phyloP scores from a whole-genome alignment of 108 stramenopile species.

The Nannochloropsis gaditana region DNA sequence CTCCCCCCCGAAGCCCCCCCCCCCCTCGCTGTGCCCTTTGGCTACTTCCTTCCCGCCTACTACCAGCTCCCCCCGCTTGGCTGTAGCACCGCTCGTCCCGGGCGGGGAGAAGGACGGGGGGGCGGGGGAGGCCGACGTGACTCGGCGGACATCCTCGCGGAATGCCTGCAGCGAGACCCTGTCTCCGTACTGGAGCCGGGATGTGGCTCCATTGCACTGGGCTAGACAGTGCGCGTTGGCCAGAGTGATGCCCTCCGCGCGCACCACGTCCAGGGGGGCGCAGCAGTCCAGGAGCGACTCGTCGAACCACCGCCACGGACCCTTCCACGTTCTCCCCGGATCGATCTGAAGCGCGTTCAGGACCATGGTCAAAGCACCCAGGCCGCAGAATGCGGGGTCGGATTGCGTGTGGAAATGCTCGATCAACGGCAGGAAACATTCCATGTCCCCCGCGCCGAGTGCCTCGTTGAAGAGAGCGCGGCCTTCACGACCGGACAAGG shows the following conservation, averaged over 20 bases:
- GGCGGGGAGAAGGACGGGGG: too few species aligned
- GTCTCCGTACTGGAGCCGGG: slow-evolving; percentile 23
- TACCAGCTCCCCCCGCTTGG: not conserved
- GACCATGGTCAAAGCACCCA: slow-evolving; percentile 77
- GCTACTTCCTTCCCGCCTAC: not conserved
- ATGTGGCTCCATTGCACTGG: slow-evolving; percentile 47
- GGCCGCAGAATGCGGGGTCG: slow-evolving; percentile 86
- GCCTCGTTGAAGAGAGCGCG: not conserved
- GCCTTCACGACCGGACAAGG: slow-evolving; percentile 3
- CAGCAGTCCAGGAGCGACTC: slow-evolving; percentile 87
- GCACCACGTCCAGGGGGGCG: slow-evolving; percentile 51
- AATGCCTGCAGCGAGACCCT: slow-evolving; percentile 62
- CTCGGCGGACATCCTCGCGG: slow-evolving; percentile 57
- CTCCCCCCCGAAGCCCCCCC: slow-evolving; percentile 28
- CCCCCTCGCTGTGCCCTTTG: not conserved
- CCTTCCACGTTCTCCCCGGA: slow-evolving; percentile 82
- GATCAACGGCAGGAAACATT: slow-evolving; percentile 3
- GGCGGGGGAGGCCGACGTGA: slow-evolving; percentile 49
- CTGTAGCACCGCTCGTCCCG: too few species aligned
- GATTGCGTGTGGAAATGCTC: slow-evolving; percentile 82
- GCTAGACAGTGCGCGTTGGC: slow-evolving; percentile 48
- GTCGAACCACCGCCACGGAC: slow-evolving; percentile 77
- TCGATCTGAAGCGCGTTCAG: slow-evolving; percentile 84
- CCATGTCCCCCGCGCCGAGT: not conserved
- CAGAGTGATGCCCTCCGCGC: slow-evolving; percentile 40